Evolutionary conservation across 2,329 filamentous ascomycete species (phyloP).

Genomic region (Rutstroemia sp.): DNA sequence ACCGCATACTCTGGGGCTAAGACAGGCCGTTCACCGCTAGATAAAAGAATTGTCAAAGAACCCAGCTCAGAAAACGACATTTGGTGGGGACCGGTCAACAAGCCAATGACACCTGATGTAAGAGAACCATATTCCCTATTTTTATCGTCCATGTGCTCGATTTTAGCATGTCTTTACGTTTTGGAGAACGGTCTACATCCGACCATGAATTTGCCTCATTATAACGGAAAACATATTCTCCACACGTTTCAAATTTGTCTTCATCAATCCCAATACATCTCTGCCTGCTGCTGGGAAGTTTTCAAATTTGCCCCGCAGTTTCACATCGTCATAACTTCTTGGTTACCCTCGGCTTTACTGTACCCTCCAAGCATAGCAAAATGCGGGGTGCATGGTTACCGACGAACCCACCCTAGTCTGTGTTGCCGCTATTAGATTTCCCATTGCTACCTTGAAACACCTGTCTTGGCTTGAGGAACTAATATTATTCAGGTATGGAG

Average conservation of each 20-base stretch:
- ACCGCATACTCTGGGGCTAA: conserved; percentile 98
- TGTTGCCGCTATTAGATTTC: not conserved
- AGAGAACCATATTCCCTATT: conserved; percentile 34
- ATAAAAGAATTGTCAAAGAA: conserved; percentile 97
- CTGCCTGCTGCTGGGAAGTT: not conserved
- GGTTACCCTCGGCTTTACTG: conserved; percentile 5
- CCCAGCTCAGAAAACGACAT: conserved; percentile 80
- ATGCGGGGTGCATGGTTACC: conserved; percentile 10
- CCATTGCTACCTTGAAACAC: too few relatives aligned
- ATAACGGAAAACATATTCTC: not conserved
- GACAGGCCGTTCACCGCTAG: conserved; percentile 91
- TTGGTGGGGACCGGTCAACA: conserved; percentile 85
- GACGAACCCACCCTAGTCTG: not conserved
- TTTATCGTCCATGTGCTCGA: not conserved
- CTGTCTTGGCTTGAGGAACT: not conserved
- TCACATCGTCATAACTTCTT: conserved; percentile 5
- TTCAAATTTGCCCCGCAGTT: conserved; percentile 3
- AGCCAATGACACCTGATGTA: conserved; percentile 96
- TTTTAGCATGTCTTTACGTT: not conserved
- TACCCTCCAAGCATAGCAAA: not conserved
- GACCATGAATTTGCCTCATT: not conserved
- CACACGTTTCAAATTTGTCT: not conserved
- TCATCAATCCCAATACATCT: not conserved
- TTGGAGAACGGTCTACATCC: not conserved
- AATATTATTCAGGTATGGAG: conserved; percentile 78